Percentiles rank a stretch among this genome's conserved stretches.
Evolutionary conservation across 805 yeast species (phyloP).

Genomic region (Saturnispora mendoncae): DNA sequence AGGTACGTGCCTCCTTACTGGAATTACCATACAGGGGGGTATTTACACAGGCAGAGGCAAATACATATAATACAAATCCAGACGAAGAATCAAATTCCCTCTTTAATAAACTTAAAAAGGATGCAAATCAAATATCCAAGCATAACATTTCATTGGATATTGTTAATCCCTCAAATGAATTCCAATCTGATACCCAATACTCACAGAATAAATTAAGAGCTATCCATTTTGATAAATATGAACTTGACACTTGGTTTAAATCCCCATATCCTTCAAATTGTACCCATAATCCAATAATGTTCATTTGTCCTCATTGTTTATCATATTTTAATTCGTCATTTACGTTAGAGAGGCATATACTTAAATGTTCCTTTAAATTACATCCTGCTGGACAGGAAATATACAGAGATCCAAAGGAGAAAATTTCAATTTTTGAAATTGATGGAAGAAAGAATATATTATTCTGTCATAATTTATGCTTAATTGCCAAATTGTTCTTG

Average conservation of each 20-base stretch:
- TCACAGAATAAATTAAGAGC: constrained; percentile 10
- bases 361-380: constrained; percentile 56
- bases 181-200: not conserved
- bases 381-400: constrained; percentile 92
- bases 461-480: constrained; percentile 84
- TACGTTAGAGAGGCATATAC: constrained; percentile 57
- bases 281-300: constrained; percentile 50
- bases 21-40: constrained; percentile 66
- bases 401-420: constrained; percentile 54
- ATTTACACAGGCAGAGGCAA: constrained; percentile 47
- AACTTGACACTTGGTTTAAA: constrained; percentile 85
- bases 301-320: constrained; percentile 78
- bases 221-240: constrained; percentile 54
- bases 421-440: constrained; percentile 75
- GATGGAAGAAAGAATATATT: constrained; percentile 79
- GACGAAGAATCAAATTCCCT: constrained; percentile 22
- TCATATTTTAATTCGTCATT: constrained; percentile 68
- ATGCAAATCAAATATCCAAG: constrained; percentile 33
- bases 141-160: constrained; percentile 17
- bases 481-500: constrained; percentile 79
- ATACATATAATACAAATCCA: constrained; percentile 56
- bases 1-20: constrained; percentile 21
- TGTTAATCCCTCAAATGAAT: not conserved
- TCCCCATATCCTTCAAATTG: constrained; percentile 91
- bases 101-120: constrained; percentile 35